phyloP scores from a whole-genome alignment of 768 basidiomycete species.

The Hydnomerulius pinastri region DNA sequence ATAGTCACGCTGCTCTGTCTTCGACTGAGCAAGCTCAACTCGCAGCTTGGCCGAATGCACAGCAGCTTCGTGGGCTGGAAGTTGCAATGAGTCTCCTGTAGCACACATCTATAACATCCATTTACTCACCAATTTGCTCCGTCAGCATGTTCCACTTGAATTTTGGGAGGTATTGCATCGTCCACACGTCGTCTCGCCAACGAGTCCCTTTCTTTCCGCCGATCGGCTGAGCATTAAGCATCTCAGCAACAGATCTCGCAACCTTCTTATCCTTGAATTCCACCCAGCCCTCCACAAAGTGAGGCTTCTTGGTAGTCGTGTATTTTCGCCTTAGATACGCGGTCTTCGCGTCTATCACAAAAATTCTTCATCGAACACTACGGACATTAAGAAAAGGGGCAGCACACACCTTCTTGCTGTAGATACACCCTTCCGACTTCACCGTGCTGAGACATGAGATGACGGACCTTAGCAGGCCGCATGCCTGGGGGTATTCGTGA shows the following conservation, averaged over 20 bases:
- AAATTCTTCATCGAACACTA: conserved; percentile 1
- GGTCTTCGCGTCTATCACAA: conserved; percentile 70
- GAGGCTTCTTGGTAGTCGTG: conserved; percentile 80
- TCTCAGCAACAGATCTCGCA: conserved; percentile 86
- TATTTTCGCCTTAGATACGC: conserved; percentile 82
- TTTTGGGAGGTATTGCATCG: conserved; percentile 96
- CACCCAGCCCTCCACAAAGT: conserved; percentile 97
- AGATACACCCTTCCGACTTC: conserved; percentile 92
- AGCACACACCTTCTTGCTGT: conserved; percentile 78
- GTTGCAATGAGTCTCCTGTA: conserved; percentile 8
- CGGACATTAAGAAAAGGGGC: background rate
- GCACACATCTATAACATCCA: background rate
- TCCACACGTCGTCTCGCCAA: conserved; percentile 98
- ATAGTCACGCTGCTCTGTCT: conserved; percentile 88
- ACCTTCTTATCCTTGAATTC: conserved; percentile 95
- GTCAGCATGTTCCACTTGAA: conserved; percentile 99
- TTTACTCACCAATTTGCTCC: conserved; percentile 91
- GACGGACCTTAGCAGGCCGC: conserved; percentile 94
- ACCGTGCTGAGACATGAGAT: conserved; percentile 88
- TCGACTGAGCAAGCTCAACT: conserved; percentile 86
- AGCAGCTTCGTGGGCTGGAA: conserved; percentile 87
- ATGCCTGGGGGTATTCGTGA: conserved; percentile 97
- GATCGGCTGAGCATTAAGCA: conserved; percentile 95
- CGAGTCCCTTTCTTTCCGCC: conserved; percentile 89
- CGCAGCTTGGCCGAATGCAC: conserved; percentile 88